Base-by-base conservation (phyloP, 495 filamentous ascomycete species). In the Penicillium arizonense region DNA sequence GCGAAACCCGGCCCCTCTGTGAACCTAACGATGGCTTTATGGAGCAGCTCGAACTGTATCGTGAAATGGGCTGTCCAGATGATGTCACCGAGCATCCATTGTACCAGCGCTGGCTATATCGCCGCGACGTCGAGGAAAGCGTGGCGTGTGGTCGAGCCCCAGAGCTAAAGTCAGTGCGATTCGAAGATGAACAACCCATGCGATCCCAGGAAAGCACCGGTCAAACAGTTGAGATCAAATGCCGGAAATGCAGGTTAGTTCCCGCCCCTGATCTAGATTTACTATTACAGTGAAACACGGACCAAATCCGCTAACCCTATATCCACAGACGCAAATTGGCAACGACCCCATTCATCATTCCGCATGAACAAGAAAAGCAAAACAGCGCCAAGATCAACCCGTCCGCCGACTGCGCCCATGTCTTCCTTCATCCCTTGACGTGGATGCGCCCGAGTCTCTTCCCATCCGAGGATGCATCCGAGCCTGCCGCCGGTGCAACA, bases 11-110 rank as follows among this genome's bases (percentile, higher is more conserved):
- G 2, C 80, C 84, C 5, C 76, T 90, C 11, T 90, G 87, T 44
- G 89, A 90, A 52, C 93, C 94, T 10, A 98, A 98, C 65, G 65
- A 80, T 8, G 91, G 90, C 47, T 97, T 97, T 78, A 89, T 90
- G 85, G 61, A 79, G 37, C 94, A 98, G 66, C 79, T 98, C 7
- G 75, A 86, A 52, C 71, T 96, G n/a, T 98, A 91, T 70, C 84
- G 90, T 71, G 64, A 85, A 48, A 95, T 96, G 89, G 78, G 83
- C 44, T 86, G 87, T 52, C 90, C 91, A 8, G 73, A 79, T 33
- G 80, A 84, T 48, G 72, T 90, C 50, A 87, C 87, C 44, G 73
- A 74, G 8, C 76, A 90, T 26, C 87, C 90, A 0, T 59, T 76
- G 0, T 98, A 97, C 69, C 89, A 91, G 64, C 83, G 88, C 24